Evolutionary conservation across 1,139 yeast species (phyloP).

Genomic region (Candida sp.): DNA sequence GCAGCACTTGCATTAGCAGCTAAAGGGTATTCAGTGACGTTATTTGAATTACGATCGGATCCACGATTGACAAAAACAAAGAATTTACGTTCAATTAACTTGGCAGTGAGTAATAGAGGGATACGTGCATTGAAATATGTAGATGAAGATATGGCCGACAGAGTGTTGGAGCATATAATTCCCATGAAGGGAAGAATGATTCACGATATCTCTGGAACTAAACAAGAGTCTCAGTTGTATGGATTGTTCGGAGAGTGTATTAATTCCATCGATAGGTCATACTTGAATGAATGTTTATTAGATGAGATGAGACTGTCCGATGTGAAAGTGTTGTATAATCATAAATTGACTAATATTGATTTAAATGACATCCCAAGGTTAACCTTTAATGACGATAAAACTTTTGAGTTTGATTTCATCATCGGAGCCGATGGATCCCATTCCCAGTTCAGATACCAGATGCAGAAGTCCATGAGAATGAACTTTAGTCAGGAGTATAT

Average conservation of each 20-base stretch:
- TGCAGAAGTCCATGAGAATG: conserved; percentile 69
- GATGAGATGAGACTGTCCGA: conserved; percentile 52
- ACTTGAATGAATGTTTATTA: conserved; percentile 61
- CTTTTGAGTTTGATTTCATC: conserved; percentile 49
- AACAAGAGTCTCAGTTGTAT: conserved; percentile 66
- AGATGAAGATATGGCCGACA: conserved; percentile 53
- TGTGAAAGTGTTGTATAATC: conserved; percentile 52
- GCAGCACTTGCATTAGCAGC: conserved; percentile 76
- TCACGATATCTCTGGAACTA: conserved; percentile 62
- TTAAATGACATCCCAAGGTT: conserved; percentile 19
- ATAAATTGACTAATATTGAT: conserved; percentile 46
- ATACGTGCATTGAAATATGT: conserved; percentile 64
- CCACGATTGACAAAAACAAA: conserved; percentile 22
- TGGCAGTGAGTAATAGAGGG: conserved; percentile 86
- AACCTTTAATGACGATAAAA: conserved; percentile 18
- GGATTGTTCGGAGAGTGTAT: conserved; percentile 85
- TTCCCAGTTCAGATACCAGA: conserved; percentile 67
- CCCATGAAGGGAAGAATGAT: conserved; percentile 94
- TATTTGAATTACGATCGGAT: conserved; percentile 59
- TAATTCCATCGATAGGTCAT: conserved; percentile 78
- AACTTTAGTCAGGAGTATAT: conserved; percentile 73
- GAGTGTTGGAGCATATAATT: conserved; percentile 58
- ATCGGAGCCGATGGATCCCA: conserved; percentile 89
- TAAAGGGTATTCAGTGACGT: conserved; percentile 68
- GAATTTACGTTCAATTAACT: conserved; percentile 69